Base-by-base conservation (phyloP, 1,284 basidiomycete genomes). In the Rhodotorula sp. region DNA sequence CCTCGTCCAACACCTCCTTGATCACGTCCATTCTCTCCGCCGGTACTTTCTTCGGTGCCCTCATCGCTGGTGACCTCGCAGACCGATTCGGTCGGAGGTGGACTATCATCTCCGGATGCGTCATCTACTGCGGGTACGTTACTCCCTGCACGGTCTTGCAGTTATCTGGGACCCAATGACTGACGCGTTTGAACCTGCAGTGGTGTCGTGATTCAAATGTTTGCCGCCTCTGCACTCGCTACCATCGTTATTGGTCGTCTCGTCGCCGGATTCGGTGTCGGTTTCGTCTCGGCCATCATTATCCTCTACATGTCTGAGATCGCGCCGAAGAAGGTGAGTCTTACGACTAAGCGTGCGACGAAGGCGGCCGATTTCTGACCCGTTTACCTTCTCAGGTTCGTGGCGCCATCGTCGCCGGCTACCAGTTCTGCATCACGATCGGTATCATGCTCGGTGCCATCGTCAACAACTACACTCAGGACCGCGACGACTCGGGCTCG, bases 401-500 rank as follows among this genome's bases (percentile, higher is more conserved):
- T 56, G 73, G 76, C 14, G 64, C 72, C n/a, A 67, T 76, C 63
- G 75, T 76, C 37, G 69, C 76, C 22, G 70, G 71, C 45, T 75
- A 77, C 66, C 77, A 78, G 62, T 67, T 77, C 48, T 60, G 63
- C 60, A 78, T 77, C 66, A 76, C 73, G 26, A 68, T 76, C 54
- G 76, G 76, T 14, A 66, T 76, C 53, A 68, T 68, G 67, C 57
- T 70, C 22, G 67, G 65, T 33, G 58, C 69, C 48, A 71, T 71
- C 56, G 63, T 68, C 60, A 59, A 48, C 60, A 93, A 81, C 85
- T 67, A 85, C 26, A 93, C 90, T 60, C 74, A 76, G 49, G 73
- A 75, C 63, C 75, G 78, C 12, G 72, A 73, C 46, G 75, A 73
- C 70, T 77, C 77, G 24, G 77, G 62, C 24, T 67, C 65, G 24